Evolutionary conservation across 2,329 filamentous ascomycete species (phyloP).

Genomic region (Claviceps digitariae): DNA sequence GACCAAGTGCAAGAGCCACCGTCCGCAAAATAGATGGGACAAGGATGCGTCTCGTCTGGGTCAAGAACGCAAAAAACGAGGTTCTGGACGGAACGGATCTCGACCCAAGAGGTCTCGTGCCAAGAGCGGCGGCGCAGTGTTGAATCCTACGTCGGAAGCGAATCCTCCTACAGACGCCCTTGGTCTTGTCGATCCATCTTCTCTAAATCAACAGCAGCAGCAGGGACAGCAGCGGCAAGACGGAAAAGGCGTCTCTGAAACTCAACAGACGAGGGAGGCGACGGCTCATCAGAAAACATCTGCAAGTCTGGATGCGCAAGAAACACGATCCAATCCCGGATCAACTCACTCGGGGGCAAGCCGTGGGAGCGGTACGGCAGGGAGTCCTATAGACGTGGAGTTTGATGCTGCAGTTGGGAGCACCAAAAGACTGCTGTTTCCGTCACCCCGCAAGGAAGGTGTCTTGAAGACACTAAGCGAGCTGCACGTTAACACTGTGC

Average conservation of each 20-base stretch:
- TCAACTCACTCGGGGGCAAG: slow-evolving; percentile 42
- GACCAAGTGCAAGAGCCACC: slow-evolving; percentile 71
- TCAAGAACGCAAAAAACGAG: slow-evolving; percentile 37
- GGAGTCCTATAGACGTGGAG: slow-evolving; percentile 42
- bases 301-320: slow-evolving; percentile 7
- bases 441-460: slow-evolving; percentile 56
- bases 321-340: slow-evolving; percentile 17
- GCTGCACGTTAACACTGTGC: slow-evolving; percentile 37
- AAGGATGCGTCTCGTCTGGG: slow-evolving; percentile 41
- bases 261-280: background rate
- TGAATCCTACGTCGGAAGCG: slow-evolving; percentile 38
- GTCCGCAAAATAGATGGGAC: slow-evolving; percentile 74
- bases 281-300: background rate
- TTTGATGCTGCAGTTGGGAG: slow-evolving; percentile 34
- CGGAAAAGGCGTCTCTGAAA: slow-evolving; percentile 9
- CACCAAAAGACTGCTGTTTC: slow-evolving; percentile 62
- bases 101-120: slow-evolving; percentile 34
- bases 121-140: slow-evolving; percentile 30
- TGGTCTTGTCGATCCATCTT: slow-evolving; percentile 30
- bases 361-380: slow-evolving; percentile 40
- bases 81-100: slow-evolving; percentile 25
- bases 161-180: slow-evolving; percentile 39
- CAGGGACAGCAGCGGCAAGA: slow-evolving; percentile 6
- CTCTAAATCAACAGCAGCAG: slow-evolving; percentile 14
- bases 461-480: slow-evolving; percentile 49